Conservation (phyloP, 2,329 filamentous ascomycete species). For the Fusarium subtropicale region DNA sequence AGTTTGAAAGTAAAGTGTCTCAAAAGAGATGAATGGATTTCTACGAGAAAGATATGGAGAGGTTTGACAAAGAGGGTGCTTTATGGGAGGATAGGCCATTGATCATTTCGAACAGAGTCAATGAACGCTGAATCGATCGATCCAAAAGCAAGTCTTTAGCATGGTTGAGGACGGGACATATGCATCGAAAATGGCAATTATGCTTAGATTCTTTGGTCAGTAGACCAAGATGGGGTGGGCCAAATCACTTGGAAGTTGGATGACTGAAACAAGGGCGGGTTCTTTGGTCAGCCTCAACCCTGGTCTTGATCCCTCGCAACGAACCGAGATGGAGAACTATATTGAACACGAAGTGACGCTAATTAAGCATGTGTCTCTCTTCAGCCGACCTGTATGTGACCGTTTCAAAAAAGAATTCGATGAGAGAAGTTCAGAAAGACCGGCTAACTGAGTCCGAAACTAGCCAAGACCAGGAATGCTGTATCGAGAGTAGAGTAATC, state of each 20-base stretch:
- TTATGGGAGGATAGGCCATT: background rate
- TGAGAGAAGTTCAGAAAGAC: constrained; percentile 8
- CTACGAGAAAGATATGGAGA: background rate
- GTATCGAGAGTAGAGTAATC: constrained; percentile 7
- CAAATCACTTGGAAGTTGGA: constrained; percentile 7
- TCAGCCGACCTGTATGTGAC: constrained; percentile 29
- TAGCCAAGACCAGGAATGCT: constrained; percentile 12
- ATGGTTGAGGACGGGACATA: background rate
- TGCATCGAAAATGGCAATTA: constrained; percentile 8
- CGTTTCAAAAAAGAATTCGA: constrained; percentile 15
- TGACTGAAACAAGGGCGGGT: constrained; percentile 23
- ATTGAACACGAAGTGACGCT: constrained; percentile 17
- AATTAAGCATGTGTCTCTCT: constrained; percentile 1
- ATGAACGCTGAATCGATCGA: background rate
- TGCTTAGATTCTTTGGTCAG: constrained; percentile 26
- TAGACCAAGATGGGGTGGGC: constrained; percentile 14
- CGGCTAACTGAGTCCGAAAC: constrained; percentile 28
- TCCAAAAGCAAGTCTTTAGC: background rate
- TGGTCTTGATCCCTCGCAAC: constrained; percentile 25
- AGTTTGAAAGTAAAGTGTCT: background rate
- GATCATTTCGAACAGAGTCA: too few relatives aligned
- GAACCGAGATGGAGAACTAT: constrained; percentile 24
- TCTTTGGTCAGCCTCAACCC: constrained; percentile 9
- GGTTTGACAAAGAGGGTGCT: background rate
- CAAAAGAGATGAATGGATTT: background rate